phyloP scores from a whole-genome alignment of 169 alveolate species.

The Cryptosporidium sp. region DNA sequence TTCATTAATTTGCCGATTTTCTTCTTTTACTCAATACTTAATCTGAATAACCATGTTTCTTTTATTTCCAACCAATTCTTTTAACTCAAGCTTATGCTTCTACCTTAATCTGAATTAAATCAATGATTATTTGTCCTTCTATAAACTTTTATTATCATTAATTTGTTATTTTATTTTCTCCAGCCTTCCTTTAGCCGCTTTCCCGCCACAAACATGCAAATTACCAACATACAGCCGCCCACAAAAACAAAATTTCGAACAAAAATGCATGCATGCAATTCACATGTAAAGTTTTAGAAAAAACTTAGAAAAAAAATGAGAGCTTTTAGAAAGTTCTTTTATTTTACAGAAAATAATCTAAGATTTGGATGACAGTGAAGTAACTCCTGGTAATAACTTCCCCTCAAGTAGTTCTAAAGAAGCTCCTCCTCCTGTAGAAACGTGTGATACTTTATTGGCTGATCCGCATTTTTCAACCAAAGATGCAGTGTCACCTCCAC shows the following conservation, averaged over 20 bases:
- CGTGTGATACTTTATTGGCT: slow-evolving; percentile 91
- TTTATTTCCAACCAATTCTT: no score
- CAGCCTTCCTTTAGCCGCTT: background rate
- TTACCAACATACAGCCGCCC: background rate
- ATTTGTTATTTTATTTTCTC: background rate
- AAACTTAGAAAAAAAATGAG: background rate
- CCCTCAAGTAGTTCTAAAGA: slow-evolving; percentile 98
- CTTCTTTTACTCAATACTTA: no score
- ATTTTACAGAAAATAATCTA: background rate
- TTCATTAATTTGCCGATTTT: no score
- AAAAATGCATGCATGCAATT: background rate
- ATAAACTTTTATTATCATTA: background rate
- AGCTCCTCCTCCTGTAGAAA: slow-evolving; percentile 99
- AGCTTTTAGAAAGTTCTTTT: background rate
- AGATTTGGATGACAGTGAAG: slow-evolving; percentile 84
- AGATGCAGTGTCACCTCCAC: slow-evolving; percentile 97
- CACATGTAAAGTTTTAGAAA: background rate
- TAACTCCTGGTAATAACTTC: slow-evolving; percentile 96
- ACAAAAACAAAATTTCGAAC: no score
- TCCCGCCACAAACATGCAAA: background rate
- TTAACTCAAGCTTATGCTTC: no score
- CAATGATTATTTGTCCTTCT: no score
- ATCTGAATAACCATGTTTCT: background rate
- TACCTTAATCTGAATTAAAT: background rate
- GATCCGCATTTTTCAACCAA: slow-evolving; percentile 89